Conservation (phyloP, 352 stramenopile species). For the Pythium grandisporangium region DNA sequence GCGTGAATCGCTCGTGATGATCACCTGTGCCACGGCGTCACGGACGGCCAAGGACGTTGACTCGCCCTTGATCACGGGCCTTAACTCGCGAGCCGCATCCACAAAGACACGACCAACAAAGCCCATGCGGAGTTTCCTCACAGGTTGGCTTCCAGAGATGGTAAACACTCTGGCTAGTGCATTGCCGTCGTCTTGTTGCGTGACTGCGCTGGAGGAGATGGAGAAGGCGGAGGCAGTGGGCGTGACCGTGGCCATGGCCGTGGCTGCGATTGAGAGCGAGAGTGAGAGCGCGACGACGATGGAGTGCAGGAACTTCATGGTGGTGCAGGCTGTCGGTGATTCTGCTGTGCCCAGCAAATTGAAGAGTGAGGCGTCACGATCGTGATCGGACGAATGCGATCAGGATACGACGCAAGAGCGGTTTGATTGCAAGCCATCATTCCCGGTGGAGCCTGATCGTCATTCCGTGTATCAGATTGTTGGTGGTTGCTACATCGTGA, state of each 20-base stretch:
- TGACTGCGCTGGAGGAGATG: background rate
- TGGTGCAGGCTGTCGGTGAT: background rate
- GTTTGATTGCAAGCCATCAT: no score
- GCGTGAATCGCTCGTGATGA: constrained; percentile 45
- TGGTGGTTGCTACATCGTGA: background rate
- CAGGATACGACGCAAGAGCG: no score
- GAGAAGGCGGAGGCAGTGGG: background rate
- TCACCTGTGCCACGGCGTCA: constrained; percentile 29
- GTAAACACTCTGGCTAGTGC: background rate
- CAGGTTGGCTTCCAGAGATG: background rate
- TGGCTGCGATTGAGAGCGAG: background rate
- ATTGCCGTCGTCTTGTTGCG: background rate
- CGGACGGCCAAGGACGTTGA: background rate
- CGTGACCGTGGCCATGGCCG: no score
- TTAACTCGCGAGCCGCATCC: background rate
- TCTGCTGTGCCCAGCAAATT: background rate
- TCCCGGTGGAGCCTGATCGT: background rate
- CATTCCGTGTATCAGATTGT: background rate
- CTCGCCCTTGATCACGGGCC: constrained; percentile 6
- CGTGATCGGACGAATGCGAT: background rate
- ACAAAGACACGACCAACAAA: background rate
- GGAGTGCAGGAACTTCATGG: background rate
- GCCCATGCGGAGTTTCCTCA: background rate
- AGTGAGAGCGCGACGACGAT: background rate
- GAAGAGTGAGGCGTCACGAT: background rate